Base-by-base conservation (phyloP, 2,329 filamentous ascomycete genomes). In the Elsinoe australis region DNA sequence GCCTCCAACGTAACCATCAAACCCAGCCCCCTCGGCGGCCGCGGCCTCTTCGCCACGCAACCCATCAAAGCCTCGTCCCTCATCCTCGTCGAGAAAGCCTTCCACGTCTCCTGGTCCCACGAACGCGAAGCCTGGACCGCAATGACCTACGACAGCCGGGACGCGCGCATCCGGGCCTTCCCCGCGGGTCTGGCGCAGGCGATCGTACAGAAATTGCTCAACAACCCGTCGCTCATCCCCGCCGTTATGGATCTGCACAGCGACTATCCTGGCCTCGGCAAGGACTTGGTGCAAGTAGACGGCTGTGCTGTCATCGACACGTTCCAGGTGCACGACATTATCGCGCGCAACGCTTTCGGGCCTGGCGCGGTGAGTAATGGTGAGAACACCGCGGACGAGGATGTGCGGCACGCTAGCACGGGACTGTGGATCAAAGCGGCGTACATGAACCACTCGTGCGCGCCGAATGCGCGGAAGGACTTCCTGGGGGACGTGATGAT, bases 371-470 rank as follows among this genome's bases (percentile, higher is more conserved):
- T 10, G 8, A 5, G 22, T 18, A 4, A 19, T 14, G 7, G 6
- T 21, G 12, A 26, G 36, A 26, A 39, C 24, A 24, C 14, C 19
- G 2, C 3, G 21, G 3, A 28, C 12, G 26, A 12, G 7, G 26
- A 29, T 12, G 26, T 12, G 7, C 26, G 26, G 26, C 6, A 6
- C 7, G 26, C 26, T 6, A 29, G 26, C 12, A 12, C 38, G 7
- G 38, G 38, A 17, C 53, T 71, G 18, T 71, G 68, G 69, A 55
- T 61, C 1, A 53, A 59, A 4, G 64, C 66, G 3, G 65, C 68
- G 0, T 67, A 67, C 48, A 64, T 68, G 49, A 71, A 71, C 39
- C 69, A 71, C 51, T 68, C 66, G 0, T 71, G 69, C 47, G 39
- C 61, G 1, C 49, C 61, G 26, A 71, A 69, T 49, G 51, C 55